Conservation (phyloP, 2,329 filamentous ascomycete genomes). For the Phyllosticta capitalensis region DNA sequence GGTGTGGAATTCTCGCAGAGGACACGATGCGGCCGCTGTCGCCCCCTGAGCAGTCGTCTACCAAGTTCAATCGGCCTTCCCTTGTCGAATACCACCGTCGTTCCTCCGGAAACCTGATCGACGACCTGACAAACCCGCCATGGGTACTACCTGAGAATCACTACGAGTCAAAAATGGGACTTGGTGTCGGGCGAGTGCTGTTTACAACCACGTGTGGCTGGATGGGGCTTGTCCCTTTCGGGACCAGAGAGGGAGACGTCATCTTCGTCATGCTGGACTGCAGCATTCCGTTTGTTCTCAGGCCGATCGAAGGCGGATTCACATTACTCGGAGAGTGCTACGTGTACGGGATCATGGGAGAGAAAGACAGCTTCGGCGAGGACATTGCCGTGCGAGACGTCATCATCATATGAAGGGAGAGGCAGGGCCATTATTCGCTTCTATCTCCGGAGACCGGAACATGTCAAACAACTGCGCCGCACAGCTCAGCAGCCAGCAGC, state of each 20-base stretch:
- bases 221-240: conserved; percentile 10
- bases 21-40: not conserved
- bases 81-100: not conserved
- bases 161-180: conserved; percentile 7
- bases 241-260: conserved; percentile 8
- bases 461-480: not conserved
- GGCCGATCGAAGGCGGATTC: not conserved
- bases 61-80: not conserved
- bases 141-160: conserved; percentile 3
- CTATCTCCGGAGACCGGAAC: not conserved
- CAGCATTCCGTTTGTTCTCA: conserved; percentile 8
- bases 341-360: conserved; percentile 11
- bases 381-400: conserved; percentile 5
- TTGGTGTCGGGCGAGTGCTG: conserved; percentile 9
- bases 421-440: too few species aligned
- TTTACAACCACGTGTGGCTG: conserved; percentile 6
- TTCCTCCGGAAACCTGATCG: conserved; percentile 10
- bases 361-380: conserved; percentile 6
- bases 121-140: conserved; percentile 8
- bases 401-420: conserved; percentile 8
- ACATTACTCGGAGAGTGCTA: conserved; percentile 10
- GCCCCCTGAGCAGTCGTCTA: not conserved
- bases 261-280: conserved; percentile 11
- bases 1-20: not conserved
- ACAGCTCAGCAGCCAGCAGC: not conserved